These are phyloP conservation scores for Elongisporangium anandrum DNA, from an alignment of 352 stramenopile genomes.

Conservation along the genomic window DNA sequence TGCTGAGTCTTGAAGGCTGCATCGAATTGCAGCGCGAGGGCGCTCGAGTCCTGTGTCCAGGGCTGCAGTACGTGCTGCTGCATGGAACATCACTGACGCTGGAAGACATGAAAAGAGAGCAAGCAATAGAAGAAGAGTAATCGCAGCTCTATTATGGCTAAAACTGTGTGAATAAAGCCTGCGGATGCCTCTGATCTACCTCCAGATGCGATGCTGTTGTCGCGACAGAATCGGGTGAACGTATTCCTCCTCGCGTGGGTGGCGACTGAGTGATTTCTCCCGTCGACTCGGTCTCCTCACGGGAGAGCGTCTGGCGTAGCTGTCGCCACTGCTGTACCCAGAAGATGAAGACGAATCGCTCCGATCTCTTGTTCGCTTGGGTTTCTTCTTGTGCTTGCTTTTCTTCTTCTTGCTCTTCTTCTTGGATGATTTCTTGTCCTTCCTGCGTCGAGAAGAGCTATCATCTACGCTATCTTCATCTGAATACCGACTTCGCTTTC, in stretches of 20 bases:
- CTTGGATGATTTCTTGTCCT: constrained; percentile 10
- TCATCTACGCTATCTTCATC: background rate
- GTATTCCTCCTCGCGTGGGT: background rate
- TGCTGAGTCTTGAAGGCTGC: constrained; percentile 45
- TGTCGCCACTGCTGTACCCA: constrained; percentile 1
- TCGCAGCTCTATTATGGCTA: background rate
- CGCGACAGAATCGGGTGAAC: constrained; percentile 20
- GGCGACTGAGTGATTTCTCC: background rate
- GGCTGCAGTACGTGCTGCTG: constrained; percentile 27
- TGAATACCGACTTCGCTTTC: background rate
- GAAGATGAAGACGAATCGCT: background rate
- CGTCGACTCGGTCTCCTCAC: background rate
- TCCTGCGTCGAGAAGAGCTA: constrained; percentile 7
- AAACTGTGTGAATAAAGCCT: background rate
- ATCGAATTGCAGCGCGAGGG: constrained; percentile 28
- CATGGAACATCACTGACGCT: constrained; percentile 37
- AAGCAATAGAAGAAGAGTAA: constrained; percentile 6
- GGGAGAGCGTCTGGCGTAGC: background rate
- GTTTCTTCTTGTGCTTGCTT: constrained; percentile 19
- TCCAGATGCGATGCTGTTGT: constrained; percentile 36
- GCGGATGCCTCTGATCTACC: no score
- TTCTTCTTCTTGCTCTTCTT: constrained; percentile 19
- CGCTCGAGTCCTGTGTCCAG: constrained; percentile 33
- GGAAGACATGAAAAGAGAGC: constrained; percentile 27
- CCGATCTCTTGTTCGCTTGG: background rate